Percentiles rank a stretch among this genome's conserved stretches.
Conservation (phyloP, 768 basidiomycete genomes). For the Podaxis carcinomalis region DNA sequence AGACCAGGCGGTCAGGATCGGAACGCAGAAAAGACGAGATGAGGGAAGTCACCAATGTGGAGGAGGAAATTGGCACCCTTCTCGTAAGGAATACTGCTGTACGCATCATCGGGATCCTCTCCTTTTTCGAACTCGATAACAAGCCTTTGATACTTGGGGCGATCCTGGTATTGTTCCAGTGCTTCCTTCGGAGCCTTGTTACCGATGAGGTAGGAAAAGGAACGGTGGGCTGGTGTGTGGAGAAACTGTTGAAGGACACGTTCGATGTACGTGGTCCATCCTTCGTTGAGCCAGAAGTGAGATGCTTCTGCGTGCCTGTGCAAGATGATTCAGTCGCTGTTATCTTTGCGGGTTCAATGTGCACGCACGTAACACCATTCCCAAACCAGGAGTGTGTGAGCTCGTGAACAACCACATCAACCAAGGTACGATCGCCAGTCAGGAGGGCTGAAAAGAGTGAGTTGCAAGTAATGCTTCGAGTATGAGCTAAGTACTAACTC, state of each 20-base stretch:
- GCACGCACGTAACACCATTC: slow-evolving; percentile 72
- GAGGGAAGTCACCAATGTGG: slow-evolving; percentile 56
- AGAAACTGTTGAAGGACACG: slow-evolving; percentile 68
- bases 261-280: slow-evolving; percentile 94
- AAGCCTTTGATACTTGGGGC: slow-evolving; percentile 75
- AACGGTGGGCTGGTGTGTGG: slow-evolving; percentile 72
- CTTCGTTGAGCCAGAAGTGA: slow-evolving; percentile 90
- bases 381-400: slow-evolving; percentile 88
- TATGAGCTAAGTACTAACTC: slow-evolving; percentile 39
- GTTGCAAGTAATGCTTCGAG: not conserved
- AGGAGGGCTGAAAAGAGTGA: slow-evolving; percentile 53
- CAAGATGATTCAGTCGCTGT: not conserved
- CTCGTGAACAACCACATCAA: slow-evolving; percentile 89
- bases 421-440: slow-evolving; percentile 80
- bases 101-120: slow-evolving; percentile 78
- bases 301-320: slow-evolving; percentile 62
- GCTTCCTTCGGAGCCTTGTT: slow-evolving; percentile 68
- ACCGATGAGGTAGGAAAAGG: slow-evolving; percentile 78
- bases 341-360: not conserved
- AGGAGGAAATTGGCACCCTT: slow-evolving; percentile 89
- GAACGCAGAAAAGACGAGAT: not conserved
- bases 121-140: slow-evolving; percentile 71
- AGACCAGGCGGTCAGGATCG: not conserved
- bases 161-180: slow-evolving; percentile 52
- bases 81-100: slow-evolving; percentile 74